Percentiles rank a stretch among this genome's conserved stretches.
These are phyloP conservation scores for Flammula alnicola DNA, from an alignment of 1,284 basidiomycete species.

Conservation along the genomic window DNA sequence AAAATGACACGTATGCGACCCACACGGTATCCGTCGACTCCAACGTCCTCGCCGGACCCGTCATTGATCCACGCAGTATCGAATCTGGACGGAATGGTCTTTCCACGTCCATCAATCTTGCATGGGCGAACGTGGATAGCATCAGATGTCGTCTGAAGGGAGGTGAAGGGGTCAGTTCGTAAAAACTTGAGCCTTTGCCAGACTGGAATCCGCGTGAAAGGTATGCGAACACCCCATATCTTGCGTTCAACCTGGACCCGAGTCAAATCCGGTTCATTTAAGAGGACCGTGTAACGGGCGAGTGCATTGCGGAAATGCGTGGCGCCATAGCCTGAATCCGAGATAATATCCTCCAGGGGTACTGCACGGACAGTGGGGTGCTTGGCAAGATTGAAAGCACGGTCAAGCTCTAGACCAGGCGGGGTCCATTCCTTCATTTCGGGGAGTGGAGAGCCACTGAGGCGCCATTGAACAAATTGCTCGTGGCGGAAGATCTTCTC, in stretches of 20 bases:
- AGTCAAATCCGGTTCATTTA: not conserved
- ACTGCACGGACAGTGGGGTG: slow-evolving; percentile 41
- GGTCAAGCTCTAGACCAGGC: not conserved
- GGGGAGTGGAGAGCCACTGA: not conserved
- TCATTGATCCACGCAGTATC: slow-evolving; percentile 19
- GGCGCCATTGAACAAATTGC: not conserved
- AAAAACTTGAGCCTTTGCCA: slow-evolving; percentile 14
- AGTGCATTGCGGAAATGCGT: not conserved
- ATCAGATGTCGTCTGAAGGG: slow-evolving; percentile 3
- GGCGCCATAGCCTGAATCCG: slow-evolving; percentile 1
- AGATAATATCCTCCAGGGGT: slow-evolving; percentile 18
- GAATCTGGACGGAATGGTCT: slow-evolving; percentile 21
- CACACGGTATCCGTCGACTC: slow-evolving; percentile 6
- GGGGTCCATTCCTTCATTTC: not conserved
- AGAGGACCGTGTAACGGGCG: not conserved
- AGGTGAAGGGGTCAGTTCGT: not conserved
- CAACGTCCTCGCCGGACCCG: not conserved
- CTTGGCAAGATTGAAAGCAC: slow-evolving; percentile 1
- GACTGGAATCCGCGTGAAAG: slow-evolving; percentile 5
- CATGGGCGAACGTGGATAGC: slow-evolving; percentile 19
- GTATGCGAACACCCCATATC: not conserved
- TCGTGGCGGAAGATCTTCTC: slow-evolving; percentile 6
- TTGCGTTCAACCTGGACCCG: not conserved
- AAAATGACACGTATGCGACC: slow-evolving; percentile 21
- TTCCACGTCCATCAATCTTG: not conserved